A percentile compares a stretch with the other conserved stretches of the same genome.
phyloP scores from a whole-genome alignment of 805 yeast genomes.

The Metschnikowia rubicola region DNA sequence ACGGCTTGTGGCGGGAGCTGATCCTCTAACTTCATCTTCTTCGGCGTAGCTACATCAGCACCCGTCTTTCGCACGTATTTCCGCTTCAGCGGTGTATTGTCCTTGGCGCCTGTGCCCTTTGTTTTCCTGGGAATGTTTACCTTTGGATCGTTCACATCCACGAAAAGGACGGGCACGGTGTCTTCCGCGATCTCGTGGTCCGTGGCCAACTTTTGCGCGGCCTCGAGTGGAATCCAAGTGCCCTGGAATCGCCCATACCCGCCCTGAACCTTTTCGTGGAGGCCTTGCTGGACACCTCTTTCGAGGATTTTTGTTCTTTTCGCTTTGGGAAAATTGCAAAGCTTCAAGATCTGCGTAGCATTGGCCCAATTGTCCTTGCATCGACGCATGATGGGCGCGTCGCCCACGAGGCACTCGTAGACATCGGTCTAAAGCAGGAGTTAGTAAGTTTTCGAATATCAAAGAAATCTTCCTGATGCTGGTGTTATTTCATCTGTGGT shows the following conservation, averaged over 20 bases:
- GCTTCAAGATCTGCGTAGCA: constrained; percentile 92
- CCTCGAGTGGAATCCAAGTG: constrained; percentile 87
- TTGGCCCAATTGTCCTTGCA: constrained; percentile 93
- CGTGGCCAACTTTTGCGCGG: constrained; percentile 52
- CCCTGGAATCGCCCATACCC: constrained; percentile 98
- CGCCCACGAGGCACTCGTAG: constrained; percentile 66
- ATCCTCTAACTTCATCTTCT: constrained; percentile 37
- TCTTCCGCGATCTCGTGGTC: constrained; percentile 38
- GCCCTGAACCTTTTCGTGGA: constrained; percentile 93
- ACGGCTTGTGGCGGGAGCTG: constrained; percentile 19
- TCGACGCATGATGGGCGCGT: constrained; percentile 84
- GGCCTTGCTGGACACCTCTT: constrained; percentile 85
- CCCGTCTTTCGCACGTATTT: constrained; percentile 48
- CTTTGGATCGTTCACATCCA: constrained; percentile 35
- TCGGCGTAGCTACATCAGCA: constrained; percentile 46
- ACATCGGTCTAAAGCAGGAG: constrained; percentile 45
- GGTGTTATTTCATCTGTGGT: too few relatives aligned
- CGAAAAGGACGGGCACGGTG: constrained; percentile 39
- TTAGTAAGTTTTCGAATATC: constrained; percentile 1
- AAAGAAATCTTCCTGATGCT: too few relatives aligned
- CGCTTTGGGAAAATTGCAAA: constrained; percentile 92
- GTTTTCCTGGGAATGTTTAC: constrained; percentile 34
- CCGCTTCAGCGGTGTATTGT: constrained; percentile 41
- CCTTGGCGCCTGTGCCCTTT: constrained; percentile 28
- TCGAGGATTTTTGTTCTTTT: constrained; percentile 89